phyloP scores from a whole-genome alignment of 2,329 filamentous ascomycete species.

The Microdochium bolleyi region DNA sequence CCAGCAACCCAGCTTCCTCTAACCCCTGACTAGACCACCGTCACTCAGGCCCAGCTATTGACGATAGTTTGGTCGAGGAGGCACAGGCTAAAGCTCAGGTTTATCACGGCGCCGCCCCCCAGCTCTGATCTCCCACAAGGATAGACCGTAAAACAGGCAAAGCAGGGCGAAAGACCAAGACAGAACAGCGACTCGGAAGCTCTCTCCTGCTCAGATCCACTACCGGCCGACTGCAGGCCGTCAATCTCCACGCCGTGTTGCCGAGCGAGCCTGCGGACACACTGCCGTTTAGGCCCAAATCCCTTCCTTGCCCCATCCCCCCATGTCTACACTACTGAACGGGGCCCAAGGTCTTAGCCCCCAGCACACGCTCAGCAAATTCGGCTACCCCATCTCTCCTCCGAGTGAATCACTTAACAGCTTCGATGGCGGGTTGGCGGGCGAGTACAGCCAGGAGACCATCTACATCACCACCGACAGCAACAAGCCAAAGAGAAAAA shows the following conservation, averaged over 20 bases:
- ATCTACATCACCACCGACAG: neutral
- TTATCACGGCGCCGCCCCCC: neutral
- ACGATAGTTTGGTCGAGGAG: neutral
- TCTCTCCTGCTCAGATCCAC: too few species aligned
- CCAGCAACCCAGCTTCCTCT: neutral
- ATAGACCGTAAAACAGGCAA: too few species aligned
- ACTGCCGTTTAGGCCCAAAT: neutral
- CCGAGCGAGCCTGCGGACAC: neutral
- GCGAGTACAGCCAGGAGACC: neutral
- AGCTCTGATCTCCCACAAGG: neutral
- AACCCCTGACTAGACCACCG: neutral
- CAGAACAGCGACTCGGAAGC: too few species aligned
- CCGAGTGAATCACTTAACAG: neutral
- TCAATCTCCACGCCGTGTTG: neutral
- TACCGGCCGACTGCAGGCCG: too few species aligned
- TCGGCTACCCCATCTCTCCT: neutral
- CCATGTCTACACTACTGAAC: neutral
- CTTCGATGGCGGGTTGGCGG: neutral
- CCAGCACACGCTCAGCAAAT: neutral
- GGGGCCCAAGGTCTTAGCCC: neutral
- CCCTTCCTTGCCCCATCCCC: neutral
- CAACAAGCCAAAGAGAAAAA: neutral
- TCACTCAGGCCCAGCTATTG: neutral
- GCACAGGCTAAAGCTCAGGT: neutral
- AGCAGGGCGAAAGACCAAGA: too few species aligned